Base-by-base conservation (phyloP, 83 land plant species). In the Picea mariana region DNA sequence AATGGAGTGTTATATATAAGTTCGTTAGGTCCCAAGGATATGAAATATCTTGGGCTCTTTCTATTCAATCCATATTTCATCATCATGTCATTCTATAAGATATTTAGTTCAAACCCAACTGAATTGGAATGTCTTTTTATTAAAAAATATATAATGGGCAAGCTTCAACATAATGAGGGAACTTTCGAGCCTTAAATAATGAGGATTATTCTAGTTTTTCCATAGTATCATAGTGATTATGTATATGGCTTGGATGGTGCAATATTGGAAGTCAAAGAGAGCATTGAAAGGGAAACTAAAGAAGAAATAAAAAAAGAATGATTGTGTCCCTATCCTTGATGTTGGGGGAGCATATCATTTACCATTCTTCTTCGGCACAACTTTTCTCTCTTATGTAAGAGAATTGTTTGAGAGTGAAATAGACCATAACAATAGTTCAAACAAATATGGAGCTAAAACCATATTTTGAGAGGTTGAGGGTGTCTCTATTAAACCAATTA, bases 41-140 rank as follows among this genome's bases (percentile, higher is more conserved):
- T 87, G 89, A 84, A 87, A 23, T 84, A 87, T 11, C 87, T 87
- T 34, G 84, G 84, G n/a, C 89, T 87, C 55, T 87, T 87, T 18
- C 87, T 82, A 0, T 87, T 84, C 71, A 83, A 81, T n/a, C 84
- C 84, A 55, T 84, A 87, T 27, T 87, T 87, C 77, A 84, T 84
- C 17, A 82, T 83, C n/a, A 79, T 76, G 4, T 87, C 87, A 2
- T 87, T 87, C 58, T 84, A 82, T 75, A 84, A 79, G 87, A 75
- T 87, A 9, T 84, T 82, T 75, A 84, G 84, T 20, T 72, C 52
- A 44, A 84, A 84, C 55, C 84, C 84, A 13, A 77, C 87, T 21
- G 76, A 87, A 7, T 87, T 87, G 75, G 84, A 82, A 13, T 87
- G 87, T 40, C 81, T 87, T 9, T 82, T 87, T 58, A 84, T 87